Base-by-base conservation (phyloP, 345 rosid genomes). In the Eucalyptus tenuipes region DNA sequence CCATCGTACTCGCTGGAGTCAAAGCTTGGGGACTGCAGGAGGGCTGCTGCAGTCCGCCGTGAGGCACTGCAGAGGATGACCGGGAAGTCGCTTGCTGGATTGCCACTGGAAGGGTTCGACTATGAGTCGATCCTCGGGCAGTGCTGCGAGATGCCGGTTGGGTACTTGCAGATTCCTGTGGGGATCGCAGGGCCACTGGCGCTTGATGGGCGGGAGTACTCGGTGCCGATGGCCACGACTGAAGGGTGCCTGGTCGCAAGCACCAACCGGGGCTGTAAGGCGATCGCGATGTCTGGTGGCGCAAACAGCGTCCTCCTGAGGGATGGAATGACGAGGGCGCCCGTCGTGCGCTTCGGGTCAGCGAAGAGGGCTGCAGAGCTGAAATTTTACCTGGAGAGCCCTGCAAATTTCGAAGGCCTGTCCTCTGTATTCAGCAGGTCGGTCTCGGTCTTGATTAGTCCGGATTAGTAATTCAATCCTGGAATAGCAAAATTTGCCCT, bases 71-170 rank as follows among this genome's bases (percentile, higher is more conserved):
- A 92, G 88, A 90, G 92, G 81, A 79, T 87, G 47, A 90, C 92
- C 5, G 91, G 92, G 4, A 88, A 86, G 87, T 92, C 93, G 7
- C 91, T 91, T 7, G n/a, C 57, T 2, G 93, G 93, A 10, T 86
- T 93, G 68, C 94, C 94, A 2, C 53, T 92, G 61, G 93, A 90
- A 12, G 93, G 93, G 4, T 92, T 92, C 40, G 89, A 92, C 88
- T 93, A 92, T 89, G 71, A 89, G 42, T 92, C 94, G 4, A 92
- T 93, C 64, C 75, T 92, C 52, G 92, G 93, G 59, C 94, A 92
- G 91, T 93, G 94, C 90, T 93, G 94, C 48, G 94, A 93, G 89
- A 92, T 93, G 93, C 92, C 94, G 4, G 88, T 93, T 8, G 94
- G 94, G 57, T 92, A 93, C 47, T 92, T 93, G 48, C 94, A 93